phyloP scores from a whole-genome alignment of 805 yeast genomes.

The Yarrowia sp. region DNA sequence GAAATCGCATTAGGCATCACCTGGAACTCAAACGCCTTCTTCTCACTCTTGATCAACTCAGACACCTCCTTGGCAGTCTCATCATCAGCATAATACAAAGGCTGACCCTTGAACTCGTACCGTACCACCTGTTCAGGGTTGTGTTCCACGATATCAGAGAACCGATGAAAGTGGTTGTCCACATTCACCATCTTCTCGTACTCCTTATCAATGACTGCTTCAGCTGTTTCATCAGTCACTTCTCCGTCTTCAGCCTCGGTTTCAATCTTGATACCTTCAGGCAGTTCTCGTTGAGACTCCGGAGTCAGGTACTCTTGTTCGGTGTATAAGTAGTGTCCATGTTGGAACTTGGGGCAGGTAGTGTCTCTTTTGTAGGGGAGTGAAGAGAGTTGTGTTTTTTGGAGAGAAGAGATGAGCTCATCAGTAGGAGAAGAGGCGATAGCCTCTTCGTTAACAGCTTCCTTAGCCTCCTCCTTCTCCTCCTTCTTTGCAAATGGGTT shows the following conservation, averaged over 20 bases:
- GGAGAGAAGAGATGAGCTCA: not conserved
- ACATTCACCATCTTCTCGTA: conserved; percentile 40
- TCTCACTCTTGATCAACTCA: conserved; percentile 45
- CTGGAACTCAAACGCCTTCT: conserved; percentile 74
- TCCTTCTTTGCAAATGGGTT: not conserved
- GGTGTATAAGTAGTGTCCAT: conserved; percentile 67
- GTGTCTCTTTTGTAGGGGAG: conserved; percentile 8
- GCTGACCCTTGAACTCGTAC: conserved; percentile 76
- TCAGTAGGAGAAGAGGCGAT: not conserved
- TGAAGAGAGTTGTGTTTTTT: not conserved
- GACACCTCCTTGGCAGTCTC: conserved; percentile 48
- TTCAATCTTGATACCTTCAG: conserved; percentile 10
- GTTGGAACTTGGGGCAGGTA: conserved; percentile 33
- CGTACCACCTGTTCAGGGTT: conserved; percentile 87
- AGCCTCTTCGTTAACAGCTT: not conserved
- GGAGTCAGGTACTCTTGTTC: conserved; percentile 61
- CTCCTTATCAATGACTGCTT: conserved; percentile 29
- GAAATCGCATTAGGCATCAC: conserved; percentile 91
- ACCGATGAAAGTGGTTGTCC: conserved; percentile 76
- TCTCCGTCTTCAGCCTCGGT: conserved; percentile 34
- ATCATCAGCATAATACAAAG: conserved; percentile 71
- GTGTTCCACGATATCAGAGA: conserved; percentile 69
- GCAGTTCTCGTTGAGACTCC: conserved; percentile 29
- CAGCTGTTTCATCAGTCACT: conserved; percentile 31
- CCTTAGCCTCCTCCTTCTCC: not conserved